Conservation (phyloP, 305 asterid species). For the Fraxinus angustifolia region DNA sequence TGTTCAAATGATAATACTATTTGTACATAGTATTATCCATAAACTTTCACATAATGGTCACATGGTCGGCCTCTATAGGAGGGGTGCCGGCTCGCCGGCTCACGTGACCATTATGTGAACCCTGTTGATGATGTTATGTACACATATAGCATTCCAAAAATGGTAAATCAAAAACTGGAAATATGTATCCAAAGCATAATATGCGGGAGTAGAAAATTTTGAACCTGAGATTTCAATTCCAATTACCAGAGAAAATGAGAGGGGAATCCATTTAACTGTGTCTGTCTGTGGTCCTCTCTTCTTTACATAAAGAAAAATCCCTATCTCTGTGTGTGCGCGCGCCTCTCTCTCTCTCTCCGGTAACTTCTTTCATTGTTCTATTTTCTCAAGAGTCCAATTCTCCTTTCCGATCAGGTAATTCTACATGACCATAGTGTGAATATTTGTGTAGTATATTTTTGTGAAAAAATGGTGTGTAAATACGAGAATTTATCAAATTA, state of each 20-base stretch:
- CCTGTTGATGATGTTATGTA: too few relatives aligned
- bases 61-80: too few relatives aligned
- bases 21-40: too few relatives aligned
- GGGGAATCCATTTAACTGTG: not conserved
- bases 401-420: conserved; percentile 32
- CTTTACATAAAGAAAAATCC: conserved; percentile 8
- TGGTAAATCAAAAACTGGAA: not conserved
- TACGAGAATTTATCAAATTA: not conserved
- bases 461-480: not conserved
- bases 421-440: not conserved
- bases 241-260: not conserved
- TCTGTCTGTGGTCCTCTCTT: conserved; percentile 12
- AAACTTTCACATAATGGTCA: too few relatives aligned
- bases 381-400: conserved; percentile 12
- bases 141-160: not conserved
- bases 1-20: too few relatives aligned
- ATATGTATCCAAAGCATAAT: not conserved
- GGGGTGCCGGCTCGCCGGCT: too few relatives aligned
- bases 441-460: not conserved
- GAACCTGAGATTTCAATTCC: not conserved
- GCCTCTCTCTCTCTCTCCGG: not conserved
- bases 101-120: too few relatives aligned
- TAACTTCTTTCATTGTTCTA: conserved; percentile 2
- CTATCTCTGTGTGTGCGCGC: not conserved
- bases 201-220: not conserved